A percentile compares a stretch with the other conserved stretches of the same genome.
Conservation (phyloP, 1,284 basidiomycete genomes). For the Malassezia globosa region DNA sequence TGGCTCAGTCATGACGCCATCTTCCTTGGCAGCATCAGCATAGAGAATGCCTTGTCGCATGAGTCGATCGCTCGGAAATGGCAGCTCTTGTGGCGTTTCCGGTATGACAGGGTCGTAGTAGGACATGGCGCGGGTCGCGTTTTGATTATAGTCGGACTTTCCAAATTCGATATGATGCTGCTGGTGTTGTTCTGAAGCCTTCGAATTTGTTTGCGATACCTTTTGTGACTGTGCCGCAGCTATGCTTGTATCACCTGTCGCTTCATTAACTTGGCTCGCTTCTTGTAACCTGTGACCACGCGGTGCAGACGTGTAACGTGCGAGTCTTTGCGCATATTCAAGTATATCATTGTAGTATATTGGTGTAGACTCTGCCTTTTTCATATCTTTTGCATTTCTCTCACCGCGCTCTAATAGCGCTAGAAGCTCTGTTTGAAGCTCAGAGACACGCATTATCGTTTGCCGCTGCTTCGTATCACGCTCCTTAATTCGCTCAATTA, state of each 20-base stretch:
- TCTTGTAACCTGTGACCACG: constrained; percentile 25
- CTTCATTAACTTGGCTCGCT: too few relatives aligned
- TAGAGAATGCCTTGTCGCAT: constrained; percentile 36
- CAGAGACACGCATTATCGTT: constrained; percentile 20
- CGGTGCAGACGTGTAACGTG: constrained; percentile 30
- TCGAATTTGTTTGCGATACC: not conserved
- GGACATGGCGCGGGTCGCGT: constrained; percentile 24
- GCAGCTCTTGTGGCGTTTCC: constrained; percentile 33
- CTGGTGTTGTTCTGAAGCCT: not conserved
- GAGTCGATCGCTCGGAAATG: constrained; percentile 31
- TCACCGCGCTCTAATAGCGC: constrained; percentile 19
- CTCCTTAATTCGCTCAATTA: constrained; percentile 17
- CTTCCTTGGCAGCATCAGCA: constrained; percentile 18
- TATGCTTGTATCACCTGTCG: too few relatives aligned
- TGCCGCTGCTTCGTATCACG: constrained; percentile 20
- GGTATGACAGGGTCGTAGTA: constrained; percentile 37
- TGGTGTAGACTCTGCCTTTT: constrained; percentile 21
- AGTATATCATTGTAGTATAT: constrained; percentile 20
- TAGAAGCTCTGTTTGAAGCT: constrained; percentile 22
- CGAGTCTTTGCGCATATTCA: constrained; percentile 27
- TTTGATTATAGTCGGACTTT: constrained; percentile 27
- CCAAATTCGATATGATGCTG: not conserved
- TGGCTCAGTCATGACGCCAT: constrained; percentile 14
- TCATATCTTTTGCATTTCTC: constrained; percentile 19
- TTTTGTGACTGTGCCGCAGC: not conserved